A percentile compares a stretch with the other conserved stretches of the same genome.
Conservation (phyloP, 2,329 filamentous ascomycete genomes). For the Aphanocladium album region DNA sequence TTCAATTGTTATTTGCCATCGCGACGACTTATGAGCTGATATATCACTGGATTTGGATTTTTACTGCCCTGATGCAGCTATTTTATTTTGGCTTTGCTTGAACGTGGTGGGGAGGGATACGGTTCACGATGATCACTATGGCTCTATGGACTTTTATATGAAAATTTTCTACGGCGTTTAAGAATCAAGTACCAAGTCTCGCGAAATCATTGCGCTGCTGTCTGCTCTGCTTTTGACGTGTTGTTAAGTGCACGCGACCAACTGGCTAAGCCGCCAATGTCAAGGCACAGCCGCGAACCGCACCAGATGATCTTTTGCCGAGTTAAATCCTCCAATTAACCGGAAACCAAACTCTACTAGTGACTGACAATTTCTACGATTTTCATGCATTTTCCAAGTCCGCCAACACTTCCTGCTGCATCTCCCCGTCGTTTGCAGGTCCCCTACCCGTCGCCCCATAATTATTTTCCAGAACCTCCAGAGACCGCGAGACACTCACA, state of each 20-base stretch:
- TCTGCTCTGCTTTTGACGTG: too few species aligned
- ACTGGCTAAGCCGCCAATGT: not conserved
- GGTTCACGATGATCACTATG: not conserved
- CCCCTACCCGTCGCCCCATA: not conserved
- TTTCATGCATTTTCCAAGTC: not conserved
- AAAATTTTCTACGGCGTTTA: not conserved
- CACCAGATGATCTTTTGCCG: accelerated
- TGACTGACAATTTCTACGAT: not conserved
- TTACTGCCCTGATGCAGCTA: not conserved
- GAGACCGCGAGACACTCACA: not conserved
- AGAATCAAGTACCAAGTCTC: not conserved
- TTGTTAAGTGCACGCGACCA: not conserved
- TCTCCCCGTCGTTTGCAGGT: not conserved
- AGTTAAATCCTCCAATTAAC: not conserved
- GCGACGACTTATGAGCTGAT: not conserved
- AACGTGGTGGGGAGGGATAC: not conserved
- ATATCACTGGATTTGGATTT: not conserved
- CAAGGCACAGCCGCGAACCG: too few species aligned
- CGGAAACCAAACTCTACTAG: too few species aligned
- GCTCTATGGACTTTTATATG: not conserved
- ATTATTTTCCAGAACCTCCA: slow-evolving; percentile 7
- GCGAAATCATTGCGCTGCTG: not conserved
- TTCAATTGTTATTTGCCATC: not conserved
- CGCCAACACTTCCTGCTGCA: not conserved
- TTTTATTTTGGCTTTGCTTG: not conserved